A percentile compares a stretch with the other conserved stretches of the same genome.
These are phyloP conservation scores for Huntiella savannae DNA, from an alignment of 2,329 filamentous ascomycete species.

Conservation along the genomic window DNA sequence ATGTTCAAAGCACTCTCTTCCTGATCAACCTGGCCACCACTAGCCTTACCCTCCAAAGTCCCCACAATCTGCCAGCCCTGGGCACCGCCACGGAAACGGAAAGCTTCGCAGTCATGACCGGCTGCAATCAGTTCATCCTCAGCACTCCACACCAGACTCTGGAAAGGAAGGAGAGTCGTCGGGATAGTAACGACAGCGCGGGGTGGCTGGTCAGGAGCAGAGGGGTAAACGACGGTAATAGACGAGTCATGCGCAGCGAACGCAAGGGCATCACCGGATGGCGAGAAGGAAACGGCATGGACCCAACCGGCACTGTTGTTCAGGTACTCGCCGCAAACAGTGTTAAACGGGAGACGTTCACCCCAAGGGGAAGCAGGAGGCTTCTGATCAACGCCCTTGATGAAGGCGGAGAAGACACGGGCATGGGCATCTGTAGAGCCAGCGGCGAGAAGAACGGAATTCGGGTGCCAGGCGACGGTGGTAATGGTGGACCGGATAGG, in stretches of 20 bases:
- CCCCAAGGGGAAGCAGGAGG: slow-evolving; percentile 85
- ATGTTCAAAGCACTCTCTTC: slow-evolving; percentile 95
- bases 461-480: slow-evolving; percentile 88
- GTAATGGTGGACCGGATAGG: slow-evolving; percentile 95
- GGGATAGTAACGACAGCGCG: slow-evolving; percentile 75
- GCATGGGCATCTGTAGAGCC: slow-evolving; percentile 96
- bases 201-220: slow-evolving; percentile 75
- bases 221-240: slow-evolving; percentile 89
- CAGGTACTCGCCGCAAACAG: slow-evolving; percentile 86
- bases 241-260: slow-evolving; percentile 93
- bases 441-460: slow-evolving; percentile 83
- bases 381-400: slow-evolving; percentile 79
- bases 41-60: slow-evolving; percentile 57
- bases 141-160: slow-evolving; percentile 77
- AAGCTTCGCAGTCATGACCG: slow-evolving; percentile 78
- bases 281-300: slow-evolving; percentile 82
- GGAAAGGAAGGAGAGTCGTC: slow-evolving; percentile 81
- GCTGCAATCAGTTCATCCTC: slow-evolving; percentile 91
- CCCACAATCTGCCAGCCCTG: slow-evolving; percentile 70
- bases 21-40: slow-evolving; percentile 40
- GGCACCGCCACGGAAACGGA: slow-evolving; percentile 64
- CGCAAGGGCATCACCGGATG: slow-evolving; percentile 77
- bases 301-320: slow-evolving; percentile 97
- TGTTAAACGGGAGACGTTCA: slow-evolving; percentile 91
- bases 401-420: slow-evolving; percentile 82